phyloP scores from a whole-genome alignment of 148 eudicot genomes.

The Vaccinium vitisidaea region DNA sequence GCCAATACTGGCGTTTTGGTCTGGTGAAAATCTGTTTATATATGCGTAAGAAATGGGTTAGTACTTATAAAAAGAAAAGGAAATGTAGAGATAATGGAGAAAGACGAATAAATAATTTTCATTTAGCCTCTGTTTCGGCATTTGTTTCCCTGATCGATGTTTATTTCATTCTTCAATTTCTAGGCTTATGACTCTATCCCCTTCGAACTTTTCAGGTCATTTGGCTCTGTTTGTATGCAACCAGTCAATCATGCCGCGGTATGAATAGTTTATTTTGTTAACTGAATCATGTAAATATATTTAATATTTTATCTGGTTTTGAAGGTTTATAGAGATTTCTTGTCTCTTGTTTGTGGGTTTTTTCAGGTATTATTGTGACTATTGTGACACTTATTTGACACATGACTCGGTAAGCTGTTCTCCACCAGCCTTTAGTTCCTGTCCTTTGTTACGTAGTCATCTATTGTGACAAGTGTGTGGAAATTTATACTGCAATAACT shows the following conservation, averaged over 20 bases:
- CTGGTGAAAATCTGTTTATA: not conserved
- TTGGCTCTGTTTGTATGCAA: not conserved
- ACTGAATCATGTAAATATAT: not conserved
- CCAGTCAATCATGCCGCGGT: slow-evolving; percentile 21
- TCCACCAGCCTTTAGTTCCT: not conserved
- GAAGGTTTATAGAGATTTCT: not conserved
- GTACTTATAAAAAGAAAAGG: not conserved
- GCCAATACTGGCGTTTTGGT: not conserved
- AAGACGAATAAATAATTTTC: not conserved
- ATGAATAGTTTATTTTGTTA: not conserved
- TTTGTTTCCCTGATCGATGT: slow-evolving; percentile 1
- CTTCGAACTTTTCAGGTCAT: not conserved
- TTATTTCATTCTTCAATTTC: not conserved
- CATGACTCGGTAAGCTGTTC: slow-evolving; percentile 78
- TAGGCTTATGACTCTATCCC: not conserved
- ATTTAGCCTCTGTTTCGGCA: not conserved
- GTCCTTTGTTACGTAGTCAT: not conserved
- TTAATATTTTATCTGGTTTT: not conserved
- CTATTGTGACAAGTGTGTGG: not conserved
- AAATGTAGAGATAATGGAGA: not conserved
- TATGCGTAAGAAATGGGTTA: not conserved
- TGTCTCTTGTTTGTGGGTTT: slow-evolving; percentile 9
- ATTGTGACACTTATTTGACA: slow-evolving; percentile 92
- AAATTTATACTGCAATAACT: not conserved
- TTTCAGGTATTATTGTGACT: slow-evolving; percentile 88